Base-by-base conservation (phyloP, 2,329 filamentous ascomycete species). In the Incumbomyces delicatus region DNA sequence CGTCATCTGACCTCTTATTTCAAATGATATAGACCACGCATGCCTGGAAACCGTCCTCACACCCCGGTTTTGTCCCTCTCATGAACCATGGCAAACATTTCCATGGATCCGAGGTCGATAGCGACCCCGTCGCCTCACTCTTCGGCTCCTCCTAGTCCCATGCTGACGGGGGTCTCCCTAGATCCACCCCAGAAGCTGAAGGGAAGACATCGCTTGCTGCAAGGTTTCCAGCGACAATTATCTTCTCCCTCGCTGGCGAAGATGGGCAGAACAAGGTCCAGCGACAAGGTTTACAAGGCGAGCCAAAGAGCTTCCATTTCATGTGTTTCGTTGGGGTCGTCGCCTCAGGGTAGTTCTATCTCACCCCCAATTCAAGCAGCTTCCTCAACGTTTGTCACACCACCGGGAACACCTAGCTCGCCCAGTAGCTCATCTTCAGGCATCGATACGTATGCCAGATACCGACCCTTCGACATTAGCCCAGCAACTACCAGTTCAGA, bases 141-240 rank as follows among this genome's bases (percentile, higher is more conserved):
- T 39, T 40, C 34, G 13, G 29, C 35, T 39, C 43, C 43, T 20
- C 27, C 18, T 13, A 46, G 43, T 33, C 43, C 43, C 2, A 46
- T 32, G 20, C 14, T 46, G 12, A 32, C 27, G 20, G 34, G 27
- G 13, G 32, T 46, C 34, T 17, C 43, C 2, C 31, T 64, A 41
- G 67, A 67, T 27, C 64, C 63, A 33, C 66, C 65, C 2, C 71
- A 69, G 20, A 87, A 83, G 64, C 70, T 77, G 47, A 87, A 81
- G 62, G 76, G 79, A 44, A 78, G 84, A 39, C 78, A 81, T 57
- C 78, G 81, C 49, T 66, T 94, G 30, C 70, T 94, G 14, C 80
- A 81, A 52, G 79, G 81, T 29, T 74, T 94, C 41, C 83, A 90
- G 52, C 81, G 86, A 48, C 90, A 94, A 59, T 82, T 85, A 10